Evolutionary conservation across 768 basidiomycete genomes (phyloP).

Genomic region (Hericium rajendrae): DNA sequence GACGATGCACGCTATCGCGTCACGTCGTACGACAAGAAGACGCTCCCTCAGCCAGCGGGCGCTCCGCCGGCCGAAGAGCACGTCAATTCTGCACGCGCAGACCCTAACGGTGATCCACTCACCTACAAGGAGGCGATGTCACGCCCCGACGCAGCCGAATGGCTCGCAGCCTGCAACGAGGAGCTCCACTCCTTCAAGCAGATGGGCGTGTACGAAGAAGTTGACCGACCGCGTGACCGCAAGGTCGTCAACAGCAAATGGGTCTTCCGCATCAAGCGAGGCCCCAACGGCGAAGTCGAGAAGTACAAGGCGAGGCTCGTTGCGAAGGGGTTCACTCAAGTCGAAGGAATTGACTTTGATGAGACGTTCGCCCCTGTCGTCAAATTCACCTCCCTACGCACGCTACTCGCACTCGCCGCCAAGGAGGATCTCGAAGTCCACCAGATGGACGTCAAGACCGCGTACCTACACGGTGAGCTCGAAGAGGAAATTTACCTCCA

Average conservation of each 20-base stretch:
- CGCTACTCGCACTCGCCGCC: too few relatives aligned
- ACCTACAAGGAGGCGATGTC: background rate
- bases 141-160: background rate
- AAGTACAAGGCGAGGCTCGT: conserved; percentile 29
- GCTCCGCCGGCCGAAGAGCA: background rate
- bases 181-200: background rate
- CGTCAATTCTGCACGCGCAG: background rate
- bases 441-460: too few relatives aligned
- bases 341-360: conserved; percentile 16
- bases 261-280: background rate
- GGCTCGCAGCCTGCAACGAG: background rate
- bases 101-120: background rate
- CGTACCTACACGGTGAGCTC: too few relatives aligned
- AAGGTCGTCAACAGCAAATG: background rate
- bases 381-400: too few relatives aligned
- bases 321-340: conserved; percentile 28
- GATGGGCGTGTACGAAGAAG: background rate
- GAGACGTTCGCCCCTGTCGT: background rate
- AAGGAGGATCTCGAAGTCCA: too few relatives aligned
- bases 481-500: too few relatives aligned
- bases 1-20: background rate
- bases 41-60: too few relatives aligned
- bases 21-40: too few relatives aligned
- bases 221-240: background rate
- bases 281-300: conserved; percentile 15